A percentile compares a stretch with the other conserved stretches of the same genome.
Evolutionary conservation across 192 early-diverging fungal genomes (phyloP).

Genomic region (Backusella liffmaniae): DNA sequence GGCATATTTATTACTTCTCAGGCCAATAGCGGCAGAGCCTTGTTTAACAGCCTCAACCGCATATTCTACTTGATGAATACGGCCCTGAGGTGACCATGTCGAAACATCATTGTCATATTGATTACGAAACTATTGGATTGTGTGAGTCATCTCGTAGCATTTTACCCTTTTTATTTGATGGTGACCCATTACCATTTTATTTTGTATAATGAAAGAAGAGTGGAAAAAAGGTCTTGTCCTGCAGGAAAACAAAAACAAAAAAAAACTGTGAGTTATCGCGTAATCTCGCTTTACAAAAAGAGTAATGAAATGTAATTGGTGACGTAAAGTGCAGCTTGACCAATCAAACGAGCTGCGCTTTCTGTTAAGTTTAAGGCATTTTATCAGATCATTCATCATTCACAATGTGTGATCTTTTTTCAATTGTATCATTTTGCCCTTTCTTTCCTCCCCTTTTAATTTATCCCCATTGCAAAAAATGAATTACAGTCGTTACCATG

Average conservation of each 20-base stretch:
- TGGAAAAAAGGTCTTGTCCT: neutral
- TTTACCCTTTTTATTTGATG: too few relatives aligned
- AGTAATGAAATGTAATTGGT: neutral
- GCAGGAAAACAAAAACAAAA: neutral
- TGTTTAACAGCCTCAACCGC: conserved; percentile 99
- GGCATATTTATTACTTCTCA: conserved; percentile 81
- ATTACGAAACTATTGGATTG: conserved; percentile 59
- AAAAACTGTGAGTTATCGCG: neutral
- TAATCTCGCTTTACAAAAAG: neutral
- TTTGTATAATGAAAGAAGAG: neutral
- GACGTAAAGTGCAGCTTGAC: neutral
- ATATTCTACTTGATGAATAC: conserved; percentile 98
- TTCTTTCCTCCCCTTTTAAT: neutral
- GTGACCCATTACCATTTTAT: neutral
- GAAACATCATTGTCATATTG: conserved; percentile 98
- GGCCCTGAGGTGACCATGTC: conserved; percentile 97
- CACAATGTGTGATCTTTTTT: too few relatives aligned
- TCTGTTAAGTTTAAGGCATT: too few relatives aligned
- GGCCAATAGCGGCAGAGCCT: conserved; percentile 93
- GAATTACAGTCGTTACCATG: too few relatives aligned
- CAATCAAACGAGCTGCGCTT: neutral
- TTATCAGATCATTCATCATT: neutral
- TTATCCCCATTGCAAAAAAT: too few relatives aligned
- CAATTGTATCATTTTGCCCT: neutral
- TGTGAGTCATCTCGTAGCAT: too few relatives aligned